Evolutionary conservation across 495 filamentous ascomycete species (phyloP).

Genomic region (Chaetomium tenue): DNA sequence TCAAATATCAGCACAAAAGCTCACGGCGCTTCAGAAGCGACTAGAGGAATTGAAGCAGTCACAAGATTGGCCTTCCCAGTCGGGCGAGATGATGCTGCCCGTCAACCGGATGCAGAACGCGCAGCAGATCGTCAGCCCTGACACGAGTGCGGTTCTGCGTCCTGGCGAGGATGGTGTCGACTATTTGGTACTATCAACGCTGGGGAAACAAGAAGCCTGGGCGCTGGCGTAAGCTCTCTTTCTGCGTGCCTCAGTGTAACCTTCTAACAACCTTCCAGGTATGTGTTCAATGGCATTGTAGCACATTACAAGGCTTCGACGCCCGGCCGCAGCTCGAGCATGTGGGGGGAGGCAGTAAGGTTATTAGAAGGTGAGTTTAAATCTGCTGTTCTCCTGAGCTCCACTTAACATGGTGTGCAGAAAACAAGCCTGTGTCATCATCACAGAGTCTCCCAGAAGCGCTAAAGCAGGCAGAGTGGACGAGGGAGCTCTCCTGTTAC

Average conservation of each 20-base stretch:
- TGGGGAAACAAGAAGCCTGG: slow-evolving; percentile 50
- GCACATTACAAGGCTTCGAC: slow-evolving; percentile 60
- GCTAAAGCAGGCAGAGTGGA: slow-evolving; percentile 44
- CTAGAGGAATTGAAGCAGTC: slow-evolving; percentile 63
- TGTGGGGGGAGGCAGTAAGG: slow-evolving; percentile 45
- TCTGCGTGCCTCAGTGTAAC: slow-evolving; percentile 23
- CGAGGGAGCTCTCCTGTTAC: slow-evolving; percentile 46
- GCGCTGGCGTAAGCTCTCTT: slow-evolving; percentile 44
- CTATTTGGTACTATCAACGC: slow-evolving; percentile 51
- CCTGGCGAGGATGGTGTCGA: slow-evolving; percentile 49
- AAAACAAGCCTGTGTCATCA: slow-evolving; percentile 30
- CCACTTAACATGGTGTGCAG: slow-evolving; percentile 33
- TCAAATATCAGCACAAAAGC: slow-evolving; percentile 63
- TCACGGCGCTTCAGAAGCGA: slow-evolving; percentile 65
- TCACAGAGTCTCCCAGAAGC: slow-evolving; percentile 46
- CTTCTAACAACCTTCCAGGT: slow-evolving; percentile 41
- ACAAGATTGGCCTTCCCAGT: slow-evolving; percentile 55
- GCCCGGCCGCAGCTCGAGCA: slow-evolving; percentile 57
- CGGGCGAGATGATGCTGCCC: slow-evolving; percentile 73
- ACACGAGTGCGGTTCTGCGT: slow-evolving; percentile 53
- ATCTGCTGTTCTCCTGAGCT: background rate
- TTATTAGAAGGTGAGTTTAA: slow-evolving; percentile 29
- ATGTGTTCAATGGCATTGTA: slow-evolving; percentile 66
- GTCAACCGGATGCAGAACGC: slow-evolving; percentile 44
- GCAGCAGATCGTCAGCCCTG: slow-evolving; percentile 56